Conservation (phyloP, 2,329 filamentous ascomycete species). For the Aspergillus sp. region DNA sequence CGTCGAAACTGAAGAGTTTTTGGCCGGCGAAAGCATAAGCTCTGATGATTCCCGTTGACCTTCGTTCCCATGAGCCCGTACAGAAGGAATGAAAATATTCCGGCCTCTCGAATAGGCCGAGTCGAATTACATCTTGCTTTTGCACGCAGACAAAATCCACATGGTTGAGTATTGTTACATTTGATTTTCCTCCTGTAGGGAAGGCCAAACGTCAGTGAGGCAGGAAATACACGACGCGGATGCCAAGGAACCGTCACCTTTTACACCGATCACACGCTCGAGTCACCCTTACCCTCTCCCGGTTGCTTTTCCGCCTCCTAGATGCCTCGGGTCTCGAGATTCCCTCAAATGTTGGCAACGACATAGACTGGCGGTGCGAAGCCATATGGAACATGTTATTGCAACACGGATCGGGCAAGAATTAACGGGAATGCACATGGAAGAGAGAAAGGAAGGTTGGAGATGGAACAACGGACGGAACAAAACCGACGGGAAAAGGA, state of each 20-base stretch:
- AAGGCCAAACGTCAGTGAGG: not conserved
- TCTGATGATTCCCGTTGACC: too few relatives aligned
- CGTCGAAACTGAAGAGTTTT: too few relatives aligned
- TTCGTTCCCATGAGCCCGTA: not conserved
- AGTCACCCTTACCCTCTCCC: constrained; percentile 32
- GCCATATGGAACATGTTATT: not conserved
- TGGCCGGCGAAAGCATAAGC: too few relatives aligned
- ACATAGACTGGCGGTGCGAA: not conserved
- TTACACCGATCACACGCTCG: constrained; percentile 38
- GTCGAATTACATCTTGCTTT: constrained; percentile 13
- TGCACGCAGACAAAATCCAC: constrained; percentile 23
- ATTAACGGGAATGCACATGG: not conserved
- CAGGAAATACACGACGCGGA: not conserved
- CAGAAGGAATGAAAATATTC: not conserved
- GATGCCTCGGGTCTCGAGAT: not conserved
- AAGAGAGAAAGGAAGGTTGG: not conserved
- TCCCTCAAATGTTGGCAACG: not conserved
- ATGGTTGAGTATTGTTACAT: constrained; percentile 55
- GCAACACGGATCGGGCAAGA: too few relatives aligned
- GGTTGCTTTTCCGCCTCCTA: not conserved
- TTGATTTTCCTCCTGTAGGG: constrained; percentile 51
- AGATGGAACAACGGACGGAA: not conserved
- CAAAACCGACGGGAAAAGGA: not conserved
- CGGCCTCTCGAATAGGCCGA: constrained; percentile 13
- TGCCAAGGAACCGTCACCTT: constrained; percentile 28